Evolutionary conservation across 345 rosid species (phyloP).

Genomic region (Eucalyptus virginea): DNA sequence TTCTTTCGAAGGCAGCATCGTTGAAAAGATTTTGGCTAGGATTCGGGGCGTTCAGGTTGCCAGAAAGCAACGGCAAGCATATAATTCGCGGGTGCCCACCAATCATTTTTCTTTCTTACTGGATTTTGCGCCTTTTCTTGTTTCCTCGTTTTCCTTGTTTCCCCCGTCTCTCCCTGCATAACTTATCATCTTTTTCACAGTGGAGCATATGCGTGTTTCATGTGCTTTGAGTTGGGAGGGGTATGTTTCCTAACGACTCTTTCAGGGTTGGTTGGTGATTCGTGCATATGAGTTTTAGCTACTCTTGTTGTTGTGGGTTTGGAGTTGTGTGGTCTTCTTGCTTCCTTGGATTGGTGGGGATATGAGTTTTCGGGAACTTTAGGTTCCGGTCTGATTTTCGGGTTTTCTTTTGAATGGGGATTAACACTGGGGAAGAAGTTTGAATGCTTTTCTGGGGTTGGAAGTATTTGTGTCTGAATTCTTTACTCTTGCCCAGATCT

Average conservation of each 20-base stretch:
- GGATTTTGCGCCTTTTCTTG: neutral
- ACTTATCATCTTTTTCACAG: neutral
- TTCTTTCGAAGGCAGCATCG: neutral
- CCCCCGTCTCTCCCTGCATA: neutral
- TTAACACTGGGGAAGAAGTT: neutral
- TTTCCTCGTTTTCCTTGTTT: neutral
- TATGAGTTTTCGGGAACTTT: neutral
- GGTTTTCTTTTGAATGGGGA: neutral
- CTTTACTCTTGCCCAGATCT: neutral
- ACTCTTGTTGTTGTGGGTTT: neutral
- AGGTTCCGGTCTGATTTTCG: neutral
- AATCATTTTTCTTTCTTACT: neutral
- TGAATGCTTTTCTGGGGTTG: neutral
- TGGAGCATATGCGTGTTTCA: neutral
- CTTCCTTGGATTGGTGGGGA: neutral
- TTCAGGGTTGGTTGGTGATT: neutral
- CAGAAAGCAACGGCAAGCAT: neutral
- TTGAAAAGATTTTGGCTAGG: neutral
- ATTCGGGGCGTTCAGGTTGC: neutral
- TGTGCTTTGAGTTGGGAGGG: neutral
- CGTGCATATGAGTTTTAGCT: neutral
- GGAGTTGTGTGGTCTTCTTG: neutral
- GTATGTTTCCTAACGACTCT: neutral
- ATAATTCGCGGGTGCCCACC: neutral
- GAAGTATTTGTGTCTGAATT: neutral